Conservation (phyloP, 805 yeast species). For the Lipomyces mesembrius region DNA sequence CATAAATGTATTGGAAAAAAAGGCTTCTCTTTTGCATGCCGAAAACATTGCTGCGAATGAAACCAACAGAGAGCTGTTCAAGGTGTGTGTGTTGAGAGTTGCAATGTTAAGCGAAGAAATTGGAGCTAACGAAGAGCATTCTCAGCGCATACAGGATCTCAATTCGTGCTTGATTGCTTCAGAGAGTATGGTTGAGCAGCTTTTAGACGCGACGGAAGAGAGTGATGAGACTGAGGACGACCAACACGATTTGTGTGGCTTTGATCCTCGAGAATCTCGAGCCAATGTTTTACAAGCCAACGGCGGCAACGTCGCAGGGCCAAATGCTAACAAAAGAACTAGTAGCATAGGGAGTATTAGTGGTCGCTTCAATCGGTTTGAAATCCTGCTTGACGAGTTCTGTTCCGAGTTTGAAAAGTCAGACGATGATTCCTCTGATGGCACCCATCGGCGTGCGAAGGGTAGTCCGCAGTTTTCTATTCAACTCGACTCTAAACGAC, state of each 20-base stretch:
- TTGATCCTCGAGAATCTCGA: background rate
- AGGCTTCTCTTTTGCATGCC: slow-evolving; percentile 28
- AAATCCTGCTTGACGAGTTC: slow-evolving; percentile 34
- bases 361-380: slow-evolving; percentile 30
- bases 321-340: background rate
- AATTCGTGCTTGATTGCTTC: slow-evolving; percentile 33
- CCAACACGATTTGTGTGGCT: background rate
- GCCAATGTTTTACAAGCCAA: background rate
- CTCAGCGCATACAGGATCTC: slow-evolving; percentile 35
- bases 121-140: background rate
- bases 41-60: slow-evolving; percentile 29
- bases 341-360: slow-evolving; percentile 22
- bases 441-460: background rate
- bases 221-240: background rate
- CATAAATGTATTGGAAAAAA: slow-evolving; percentile 23
- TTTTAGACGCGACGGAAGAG: slow-evolving; percentile 9
- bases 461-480: slow-evolving; percentile 20
- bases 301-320: background rate
- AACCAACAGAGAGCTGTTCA: slow-evolving; percentile 31
- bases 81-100: slow-evolving; percentile 16
- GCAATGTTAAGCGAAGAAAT: background rate
- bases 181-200: slow-evolving; percentile 34
- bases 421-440: slow-evolving; percentile 17
- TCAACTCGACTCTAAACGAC: slow-evolving; percentile 5
- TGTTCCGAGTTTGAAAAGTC: slow-evolving; percentile 35